phyloP scores from a whole-genome alignment of 73 alveolate species.

The Paraurostyla sp. region DNA sequence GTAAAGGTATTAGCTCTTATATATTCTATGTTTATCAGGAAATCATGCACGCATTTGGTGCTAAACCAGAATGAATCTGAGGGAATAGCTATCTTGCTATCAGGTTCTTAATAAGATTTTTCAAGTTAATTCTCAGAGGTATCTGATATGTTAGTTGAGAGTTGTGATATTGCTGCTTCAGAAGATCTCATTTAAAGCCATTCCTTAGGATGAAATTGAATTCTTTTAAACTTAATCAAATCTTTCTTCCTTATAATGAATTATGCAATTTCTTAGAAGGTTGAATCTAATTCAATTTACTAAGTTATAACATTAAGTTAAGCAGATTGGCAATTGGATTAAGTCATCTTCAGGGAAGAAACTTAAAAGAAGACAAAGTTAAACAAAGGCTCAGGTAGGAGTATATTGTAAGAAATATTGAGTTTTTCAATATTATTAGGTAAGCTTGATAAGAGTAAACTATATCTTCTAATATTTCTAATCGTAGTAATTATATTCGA shows the following conservation, averaged over 20 bases:
- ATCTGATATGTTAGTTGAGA: not conserved
- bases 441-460: not conserved
- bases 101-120: no score
- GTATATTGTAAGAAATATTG: slow-evolving; percentile 10
- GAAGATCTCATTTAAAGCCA: not conserved
- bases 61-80: no score
- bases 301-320: not conserved
- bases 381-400: slow-evolving; percentile 15
- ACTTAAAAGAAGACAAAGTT: not conserved
- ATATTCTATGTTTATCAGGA: not conserved
- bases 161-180: not conserved
- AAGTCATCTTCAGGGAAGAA: not conserved
- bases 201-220: not conserved
- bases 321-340: not conserved
- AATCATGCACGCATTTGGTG: slow-evolving; percentile 23
- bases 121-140: no score
- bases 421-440: slow-evolving; percentile 1
- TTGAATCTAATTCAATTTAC: not conserved
- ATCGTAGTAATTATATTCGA: not conserved
- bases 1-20: not conserved
- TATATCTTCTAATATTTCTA: not conserved
- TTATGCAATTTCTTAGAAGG: not conserved
- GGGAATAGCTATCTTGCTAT: no score
- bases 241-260: slow-evolving; percentile 25
- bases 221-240: not conserved